phyloP scores from a whole-genome alignment of 768 basidiomycete genomes.

The Mycena polygramma region DNA sequence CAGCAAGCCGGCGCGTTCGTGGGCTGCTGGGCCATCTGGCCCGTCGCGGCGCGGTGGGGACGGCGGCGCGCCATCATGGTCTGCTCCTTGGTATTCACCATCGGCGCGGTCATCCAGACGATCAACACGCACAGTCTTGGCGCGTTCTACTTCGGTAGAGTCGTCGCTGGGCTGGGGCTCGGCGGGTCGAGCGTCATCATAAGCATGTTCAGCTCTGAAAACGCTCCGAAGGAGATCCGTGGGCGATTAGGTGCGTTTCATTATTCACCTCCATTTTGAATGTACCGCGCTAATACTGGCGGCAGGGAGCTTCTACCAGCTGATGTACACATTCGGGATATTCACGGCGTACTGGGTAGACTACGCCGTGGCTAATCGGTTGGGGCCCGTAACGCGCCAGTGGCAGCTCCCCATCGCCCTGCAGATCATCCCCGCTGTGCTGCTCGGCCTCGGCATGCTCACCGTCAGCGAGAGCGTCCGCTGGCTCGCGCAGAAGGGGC shows the following conservation, averaged over 20 bases:
- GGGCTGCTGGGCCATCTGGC: conserved; percentile 26
- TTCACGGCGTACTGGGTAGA: conserved; percentile 26
- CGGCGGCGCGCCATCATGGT: conserved; percentile 20
- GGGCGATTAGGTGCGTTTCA: conserved; percentile 11
- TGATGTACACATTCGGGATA: conserved; percentile 23
- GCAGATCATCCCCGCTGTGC: conserved; percentile 12
- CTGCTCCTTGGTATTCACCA: conserved; percentile 15
- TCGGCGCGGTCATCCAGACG: conserved; percentile 23
- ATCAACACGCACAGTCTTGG: conserved; percentile 24
- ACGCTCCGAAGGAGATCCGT: conserved; percentile 26
- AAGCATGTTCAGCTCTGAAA: conserved; percentile 27
- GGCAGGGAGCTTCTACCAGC: conserved; percentile 18
- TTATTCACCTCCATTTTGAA: no score
- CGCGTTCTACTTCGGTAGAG: conserved; percentile 17
- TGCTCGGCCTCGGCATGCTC: conserved; percentile 25
- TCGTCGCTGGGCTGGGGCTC: conserved; percentile 20
- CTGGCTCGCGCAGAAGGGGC: conserved; percentile 22
- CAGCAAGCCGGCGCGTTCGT: conserved; percentile 27
- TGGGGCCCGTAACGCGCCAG: conserved; percentile 11
- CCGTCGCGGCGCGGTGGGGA: conserved; percentile 18
- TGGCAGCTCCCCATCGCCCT: conserved; percentile 23
- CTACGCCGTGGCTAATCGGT: conserved; percentile 16
- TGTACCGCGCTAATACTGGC: neutral
- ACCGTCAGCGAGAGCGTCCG: conserved; percentile 22
- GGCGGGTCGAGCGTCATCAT: conserved; percentile 29